Base-by-base conservation (phyloP, 192 early-diverging fungal species). In the Radiomyces spectabilis region DNA sequence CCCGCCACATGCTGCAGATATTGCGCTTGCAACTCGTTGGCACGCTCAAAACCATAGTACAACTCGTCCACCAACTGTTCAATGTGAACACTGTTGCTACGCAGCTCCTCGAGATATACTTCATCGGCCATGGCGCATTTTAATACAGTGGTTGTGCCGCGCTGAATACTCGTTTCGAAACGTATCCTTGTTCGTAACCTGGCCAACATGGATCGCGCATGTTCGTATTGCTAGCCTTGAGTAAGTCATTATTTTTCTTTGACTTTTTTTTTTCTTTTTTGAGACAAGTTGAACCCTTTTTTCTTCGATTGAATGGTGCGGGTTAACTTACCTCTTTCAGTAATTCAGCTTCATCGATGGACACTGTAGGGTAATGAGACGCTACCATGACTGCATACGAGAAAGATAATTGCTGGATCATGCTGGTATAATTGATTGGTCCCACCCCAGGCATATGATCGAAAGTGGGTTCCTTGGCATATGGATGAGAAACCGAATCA, bases 1-100 rank as follows among this genome's bases (percentile, higher is more conserved):
- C 46, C 46, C 4, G 46, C 46, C 46, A 48, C 4, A 27, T 48
- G 46, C 24, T 48, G 21, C 13, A 48, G 46, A 27, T 27, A 48
- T 27, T 2, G 46, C 24, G 24, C 46, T 5, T n/a, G 15, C 5
- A 15, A 13, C 5, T 21, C 15, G 24, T 48, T 15, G 24, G 24
- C 46, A 13, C 27, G 26, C 13, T 27, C 25, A 3, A 48, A 15
- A 5, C 24, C 3, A 15, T 25, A 13, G 12, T 29, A 15, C 21
- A 48, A n/a, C 4, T 48, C 46, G 15, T 48, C 24, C 21, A 48
- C 46, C 29, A 48, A n/a, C 15, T 27, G 46, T 8, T 48, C 29
- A 21, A 48, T 5, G 13, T 48, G 46, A 31, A 29, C n/a, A n/a
- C n/a, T n/a, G n/a, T n/a, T n/a, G n/a, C n/a, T n/a, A n/a, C n/a